Evolutionary conservation across 2,329 filamentous ascomycete genomes (phyloP).

Genomic region (Calonectria leucothoes): DNA sequence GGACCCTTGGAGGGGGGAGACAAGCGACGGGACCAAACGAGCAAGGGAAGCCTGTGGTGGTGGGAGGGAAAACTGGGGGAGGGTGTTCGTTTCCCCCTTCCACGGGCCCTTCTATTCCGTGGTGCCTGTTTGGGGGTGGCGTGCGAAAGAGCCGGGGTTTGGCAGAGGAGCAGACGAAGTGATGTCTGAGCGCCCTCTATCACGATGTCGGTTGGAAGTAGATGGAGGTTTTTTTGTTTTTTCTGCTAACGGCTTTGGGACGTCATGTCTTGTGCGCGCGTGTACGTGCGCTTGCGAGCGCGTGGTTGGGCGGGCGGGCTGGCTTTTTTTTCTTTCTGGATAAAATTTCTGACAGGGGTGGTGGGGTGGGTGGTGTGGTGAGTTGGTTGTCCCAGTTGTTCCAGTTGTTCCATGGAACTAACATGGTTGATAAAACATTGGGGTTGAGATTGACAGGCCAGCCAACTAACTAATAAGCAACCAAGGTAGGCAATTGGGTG

Average conservation of each 20-base stretch:
- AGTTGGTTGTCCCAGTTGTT: not conserved
- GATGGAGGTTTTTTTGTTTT: slow-evolving; percentile 20
- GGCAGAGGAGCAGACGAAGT: slow-evolving; percentile 1
- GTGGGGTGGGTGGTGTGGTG: not conserved
- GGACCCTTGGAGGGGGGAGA: not conserved
- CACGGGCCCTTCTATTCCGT: slow-evolving; percentile 16
- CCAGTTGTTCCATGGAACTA: not conserved
- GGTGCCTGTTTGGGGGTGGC: slow-evolving; percentile 8
- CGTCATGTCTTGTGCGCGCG: slow-evolving; percentile 6
- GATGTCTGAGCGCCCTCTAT: slow-evolving; percentile 16
- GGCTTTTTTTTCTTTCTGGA: not conserved
- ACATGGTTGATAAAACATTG: not conserved
- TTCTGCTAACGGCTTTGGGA: slow-evolving; percentile 13
- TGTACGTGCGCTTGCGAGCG: slow-evolving; percentile 1
- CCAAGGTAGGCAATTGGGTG: no score
- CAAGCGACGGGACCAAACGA: not conserved
- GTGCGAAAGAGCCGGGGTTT: not conserved
- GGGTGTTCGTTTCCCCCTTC: slow-evolving; percentile 1
- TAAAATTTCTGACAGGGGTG: slow-evolving; percentile 5
- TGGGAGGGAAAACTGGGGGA: not conserved
- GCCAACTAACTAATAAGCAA: no score
- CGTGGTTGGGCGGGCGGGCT: slow-evolving; percentile 18
- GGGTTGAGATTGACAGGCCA: no score
- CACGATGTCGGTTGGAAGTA: slow-evolving; percentile 16
- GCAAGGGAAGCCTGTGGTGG: not conserved